Evolutionary conservation across 1,284 basidiomycete genomes (phyloP).

Genomic region (Ustilago esculenta): DNA sequence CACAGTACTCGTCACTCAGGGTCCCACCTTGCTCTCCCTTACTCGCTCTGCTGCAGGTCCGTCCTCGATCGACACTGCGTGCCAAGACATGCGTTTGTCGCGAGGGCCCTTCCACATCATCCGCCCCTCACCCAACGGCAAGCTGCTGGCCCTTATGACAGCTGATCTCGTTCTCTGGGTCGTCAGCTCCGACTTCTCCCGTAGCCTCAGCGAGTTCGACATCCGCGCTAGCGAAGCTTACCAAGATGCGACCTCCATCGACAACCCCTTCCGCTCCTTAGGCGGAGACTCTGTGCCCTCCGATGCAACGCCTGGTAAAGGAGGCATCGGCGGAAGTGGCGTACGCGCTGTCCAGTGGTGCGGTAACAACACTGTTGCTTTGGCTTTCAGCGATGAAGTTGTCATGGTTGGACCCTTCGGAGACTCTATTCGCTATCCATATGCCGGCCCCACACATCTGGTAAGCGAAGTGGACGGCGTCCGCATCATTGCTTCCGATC

Average conservation of each 20-base stretch:
- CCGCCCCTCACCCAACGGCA: slow-evolving; percentile 89
- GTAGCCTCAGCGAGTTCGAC: slow-evolving; percentile 84
- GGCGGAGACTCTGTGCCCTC: neutral
- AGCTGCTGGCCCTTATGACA: slow-evolving; percentile 86
- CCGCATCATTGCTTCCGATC: slow-evolving; percentile 79
- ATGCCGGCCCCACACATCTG: slow-evolving; percentile 79
- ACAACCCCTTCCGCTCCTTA: slow-evolving; percentile 26
- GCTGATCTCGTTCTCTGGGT: slow-evolving; percentile 83
- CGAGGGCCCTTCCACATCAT: slow-evolving; percentile 88
- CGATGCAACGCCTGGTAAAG: slow-evolving; percentile 10
- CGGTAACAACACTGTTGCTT: slow-evolving; percentile 90
- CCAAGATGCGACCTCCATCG: slow-evolving; percentile 29
- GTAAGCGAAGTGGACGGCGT: slow-evolving; percentile 88
- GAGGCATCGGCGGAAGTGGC: slow-evolving; percentile 55
- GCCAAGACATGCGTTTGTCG: slow-evolving; percentile 73
- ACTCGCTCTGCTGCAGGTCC: slow-evolving; percentile 38
- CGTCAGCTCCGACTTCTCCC: slow-evolving; percentile 88
- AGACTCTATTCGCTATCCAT: slow-evolving; percentile 85
- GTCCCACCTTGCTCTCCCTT: slow-evolving; percentile 36
- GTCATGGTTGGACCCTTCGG: slow-evolving; percentile 91
- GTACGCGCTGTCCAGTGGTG: slow-evolving; percentile 80
- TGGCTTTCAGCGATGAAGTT: slow-evolving; percentile 83
- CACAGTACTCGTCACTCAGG: slow-evolving; percentile 42
- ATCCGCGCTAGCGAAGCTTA: slow-evolving; percentile 50
- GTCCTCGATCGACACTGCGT: slow-evolving; percentile 41